These are phyloP conservation scores for Gremmenia infestans DNA, from an alignment of 2,329 filamentous ascomycete genomes.

Conservation along the genomic window DNA sequence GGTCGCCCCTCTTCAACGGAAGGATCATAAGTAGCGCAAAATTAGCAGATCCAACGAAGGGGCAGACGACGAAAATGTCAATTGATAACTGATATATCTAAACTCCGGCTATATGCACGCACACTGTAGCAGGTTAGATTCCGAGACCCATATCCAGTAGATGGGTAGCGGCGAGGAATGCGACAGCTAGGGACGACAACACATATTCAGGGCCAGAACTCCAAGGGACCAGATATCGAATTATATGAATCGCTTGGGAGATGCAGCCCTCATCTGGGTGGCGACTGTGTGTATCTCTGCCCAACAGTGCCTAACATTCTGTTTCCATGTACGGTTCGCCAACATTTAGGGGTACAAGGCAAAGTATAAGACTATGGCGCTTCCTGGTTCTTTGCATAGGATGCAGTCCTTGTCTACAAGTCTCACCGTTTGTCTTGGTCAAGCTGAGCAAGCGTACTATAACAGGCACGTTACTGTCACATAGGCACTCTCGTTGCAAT, in stretches of 20 bases:
- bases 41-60: no score
- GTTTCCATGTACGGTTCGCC: neutral
- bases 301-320: slow-evolving; percentile 2
- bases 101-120: neutral
- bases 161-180: neutral
- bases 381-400: slow-evolving; percentile 7
- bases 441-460: neutral
- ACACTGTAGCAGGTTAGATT: neutral
- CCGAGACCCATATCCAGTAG: neutral
- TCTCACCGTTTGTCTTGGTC: neutral
- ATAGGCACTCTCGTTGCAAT: neutral
- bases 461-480: neutral
- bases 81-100: neutral
- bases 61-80: neutral
- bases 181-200: neutral
- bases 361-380: slow-evolving; percentile 11
- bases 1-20: neutral
- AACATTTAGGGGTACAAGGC: neutral
- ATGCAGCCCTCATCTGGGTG: neutral
- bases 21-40: neutral
- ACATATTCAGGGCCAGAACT: neutral
- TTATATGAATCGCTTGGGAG: neutral
- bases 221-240: neutral
- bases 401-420: slow-evolving; percentile 7
- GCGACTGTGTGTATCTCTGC: slow-evolving; percentile 2